Percentiles rank a stretch among this genome's conserved stretches.
Evolutionary conservation across 2,329 filamentous ascomycete genomes (phyloP).

Genomic region (Aaosphaeria pasadenensis): DNA sequence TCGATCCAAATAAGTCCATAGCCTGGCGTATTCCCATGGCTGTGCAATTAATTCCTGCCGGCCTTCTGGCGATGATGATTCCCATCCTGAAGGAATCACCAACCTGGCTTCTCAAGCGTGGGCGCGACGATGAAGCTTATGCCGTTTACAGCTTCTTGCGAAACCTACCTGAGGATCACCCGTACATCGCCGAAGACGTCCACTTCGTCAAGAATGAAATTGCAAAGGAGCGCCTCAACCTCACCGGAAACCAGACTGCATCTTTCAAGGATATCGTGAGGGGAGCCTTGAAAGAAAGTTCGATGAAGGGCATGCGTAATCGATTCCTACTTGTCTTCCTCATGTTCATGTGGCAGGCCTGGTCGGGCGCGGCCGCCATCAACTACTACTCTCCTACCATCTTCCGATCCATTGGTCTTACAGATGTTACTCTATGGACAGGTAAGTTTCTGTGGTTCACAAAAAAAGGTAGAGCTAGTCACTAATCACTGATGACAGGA

Average conservation of each 20-base stretch:
- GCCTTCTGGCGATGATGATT: slow-evolving; percentile 31
- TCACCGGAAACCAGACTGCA: slow-evolving; percentile 22
- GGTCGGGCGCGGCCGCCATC: slow-evolving; percentile 33
- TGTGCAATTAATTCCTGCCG: slow-evolving; percentile 43
- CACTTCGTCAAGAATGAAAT: slow-evolving; percentile 30
- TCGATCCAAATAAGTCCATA: slow-evolving; percentile 42
- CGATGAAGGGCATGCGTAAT: slow-evolving; percentile 39
- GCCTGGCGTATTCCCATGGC: slow-evolving; percentile 64
- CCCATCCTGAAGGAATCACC: slow-evolving; percentile 34
- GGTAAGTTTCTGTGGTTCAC: slow-evolving; percentile 20
- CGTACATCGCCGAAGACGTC: slow-evolving; percentile 39
- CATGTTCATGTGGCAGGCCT: slow-evolving; percentile 40
- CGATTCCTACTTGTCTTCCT: slow-evolving; percentile 39
- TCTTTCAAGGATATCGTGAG: slow-evolving; percentile 27
- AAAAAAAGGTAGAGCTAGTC: neutral
- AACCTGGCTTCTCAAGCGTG: slow-evolving; percentile 27
- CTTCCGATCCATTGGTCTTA: slow-evolving; percentile 34
- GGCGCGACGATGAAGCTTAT: slow-evolving; percentile 37
- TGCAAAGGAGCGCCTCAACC: slow-evolving; percentile 24
- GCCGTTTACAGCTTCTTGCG: slow-evolving; percentile 44
- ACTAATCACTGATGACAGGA: neutral
- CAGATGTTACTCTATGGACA: slow-evolving; percentile 34
- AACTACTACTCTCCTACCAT: slow-evolving; percentile 39
- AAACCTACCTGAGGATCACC: slow-evolving; percentile 42
- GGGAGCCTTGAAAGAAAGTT: slow-evolving; percentile 26